Conservation (phyloP, 306 rosid genomes). For the Quercus parvula region DNA sequence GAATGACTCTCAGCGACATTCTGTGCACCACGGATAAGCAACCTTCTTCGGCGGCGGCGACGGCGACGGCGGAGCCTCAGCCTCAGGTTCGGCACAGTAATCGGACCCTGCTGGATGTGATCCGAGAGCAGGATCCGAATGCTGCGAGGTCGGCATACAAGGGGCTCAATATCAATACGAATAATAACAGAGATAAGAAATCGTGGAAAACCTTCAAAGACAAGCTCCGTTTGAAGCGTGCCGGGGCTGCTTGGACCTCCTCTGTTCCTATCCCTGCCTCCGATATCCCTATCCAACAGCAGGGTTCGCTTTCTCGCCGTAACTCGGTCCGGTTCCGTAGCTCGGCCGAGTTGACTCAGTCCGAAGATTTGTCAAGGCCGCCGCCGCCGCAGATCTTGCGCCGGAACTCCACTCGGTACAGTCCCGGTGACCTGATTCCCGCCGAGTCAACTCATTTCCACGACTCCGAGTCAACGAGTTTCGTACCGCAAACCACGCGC, state of each 20-base stretch:
- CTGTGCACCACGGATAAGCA: constrained; percentile 33
- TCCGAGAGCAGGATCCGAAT: constrained; percentile 52
- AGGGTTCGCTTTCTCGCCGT: constrained; percentile 1
- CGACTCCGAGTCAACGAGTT: not conserved
- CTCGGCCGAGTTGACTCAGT: constrained; percentile 10
- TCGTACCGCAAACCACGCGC: constrained; percentile 33
- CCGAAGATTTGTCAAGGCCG: not conserved
- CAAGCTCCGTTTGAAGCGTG: constrained; percentile 59
- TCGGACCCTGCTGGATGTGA: constrained; percentile 65
- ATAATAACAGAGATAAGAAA: constrained; percentile 43
- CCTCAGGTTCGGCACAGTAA: not conserved
- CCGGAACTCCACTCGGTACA: constrained; percentile 6
- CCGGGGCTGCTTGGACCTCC: constrained; percentile 72
- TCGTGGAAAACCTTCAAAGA: constrained; percentile 77
- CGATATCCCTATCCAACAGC: constrained; percentile 35
- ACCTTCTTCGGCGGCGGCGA: constrained; percentile 14
- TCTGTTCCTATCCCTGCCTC: constrained; percentile 56
- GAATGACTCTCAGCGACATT: constrained; percentile 62
- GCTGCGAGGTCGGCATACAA: constrained; percentile 18
- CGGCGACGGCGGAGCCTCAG: constrained; percentile 14
- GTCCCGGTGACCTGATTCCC: not conserved
- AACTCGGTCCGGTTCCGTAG: constrained; percentile 5
- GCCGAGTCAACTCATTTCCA: not conserved
- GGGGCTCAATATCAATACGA: constrained; percentile 22
- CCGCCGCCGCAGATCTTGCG: constrained; percentile 7